Evolutionary conservation across 768 basidiomycete genomes (phyloP), one percentile per base, ranked within the genome.

Genomic region (Scleroderma bovista): DNA sequence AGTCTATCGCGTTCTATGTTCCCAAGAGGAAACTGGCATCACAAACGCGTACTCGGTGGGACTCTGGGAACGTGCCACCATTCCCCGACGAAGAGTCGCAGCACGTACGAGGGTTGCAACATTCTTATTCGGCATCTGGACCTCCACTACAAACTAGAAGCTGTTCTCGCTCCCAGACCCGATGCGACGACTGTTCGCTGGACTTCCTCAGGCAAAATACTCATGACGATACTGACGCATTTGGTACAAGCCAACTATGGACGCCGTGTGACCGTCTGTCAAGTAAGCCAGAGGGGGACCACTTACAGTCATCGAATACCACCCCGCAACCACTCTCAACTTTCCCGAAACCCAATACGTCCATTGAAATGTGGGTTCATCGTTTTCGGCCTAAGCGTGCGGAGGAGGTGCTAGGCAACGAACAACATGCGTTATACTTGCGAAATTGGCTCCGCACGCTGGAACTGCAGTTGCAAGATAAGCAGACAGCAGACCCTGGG

Each of bases 381-480:
- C 84, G 78, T 57, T 93, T 86, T 79, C 80, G 79, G 17, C 93
- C 93, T 22, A 75, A 74, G 46, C 70, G 75, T 37, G 89, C 90
- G 12, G 75, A 77, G 20, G 80, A 93, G 52, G 81, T 93, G 3
- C 72, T 95, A 1, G 89, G 89, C 7, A 93, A 93, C 60, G 82
- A 88, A 62, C 62, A 66, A 9, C 78, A 79, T 44, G 85, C 91
- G 1, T 57, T 73, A 23, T 88, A 84, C 65, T 71, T 94, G 48
- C 79, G 86, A 34, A 79, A 86, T 45, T 94, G 92, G 92, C 72
- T 94, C 43, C 66, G 67, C 22, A 81, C 86, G n/a, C 75, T 89
- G 12, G 78, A 80, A 53, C 58, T 92, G 20, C 77, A 79, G n/a
- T 65, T 76, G 17, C 57, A 40, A 33, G 51, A 42, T 44, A 31